Evolutionary conservation across 345 rosid species (phyloP).

Genomic region (Clausena lansium): DNA sequence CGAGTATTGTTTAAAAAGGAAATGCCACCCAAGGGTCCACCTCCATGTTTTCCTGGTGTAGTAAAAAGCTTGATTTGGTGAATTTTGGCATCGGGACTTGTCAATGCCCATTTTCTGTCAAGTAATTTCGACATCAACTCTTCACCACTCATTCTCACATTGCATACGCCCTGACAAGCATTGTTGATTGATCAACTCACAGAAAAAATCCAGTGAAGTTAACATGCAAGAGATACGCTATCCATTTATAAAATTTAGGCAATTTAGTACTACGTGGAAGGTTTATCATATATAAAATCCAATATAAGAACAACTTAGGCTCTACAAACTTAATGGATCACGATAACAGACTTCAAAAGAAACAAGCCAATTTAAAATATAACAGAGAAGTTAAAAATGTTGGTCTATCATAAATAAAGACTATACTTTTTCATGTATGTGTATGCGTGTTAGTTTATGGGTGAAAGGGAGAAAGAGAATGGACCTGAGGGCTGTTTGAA

Average conservation of each 20-base stretch:
- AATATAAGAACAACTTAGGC: not conserved
- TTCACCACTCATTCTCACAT: conserved; percentile 27
- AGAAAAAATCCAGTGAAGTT: not conserved
- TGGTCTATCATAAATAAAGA: not conserved
- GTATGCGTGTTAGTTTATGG: not conserved
- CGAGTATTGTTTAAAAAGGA: conserved; percentile 37
- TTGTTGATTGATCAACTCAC: not conserved
- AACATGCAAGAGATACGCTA: not conserved
- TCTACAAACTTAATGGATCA: not conserved
- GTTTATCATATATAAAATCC: not conserved
- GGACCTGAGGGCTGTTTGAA: conserved; percentile 24
- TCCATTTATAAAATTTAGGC: not conserved
- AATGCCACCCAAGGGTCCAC: conserved; percentile 19
- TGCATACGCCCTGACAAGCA: conserved; percentile 34
- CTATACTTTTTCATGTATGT: not conserved
- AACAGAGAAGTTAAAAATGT: not conserved
- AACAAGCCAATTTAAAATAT: not conserved
- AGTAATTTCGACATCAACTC: conserved; percentile 49
- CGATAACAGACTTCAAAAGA: not conserved
- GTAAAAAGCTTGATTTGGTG: conserved; percentile 50
- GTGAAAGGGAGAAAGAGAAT: not conserved
- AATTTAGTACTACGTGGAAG: not conserved
- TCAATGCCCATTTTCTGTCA: conserved; percentile 67
- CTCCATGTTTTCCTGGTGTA: conserved; percentile 17
- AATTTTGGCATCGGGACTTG: conserved; percentile 53